These are phyloP conservation scores for Quercus bicolor DNA, from an alignment of 306 rosid genomes.

Conservation along the genomic window DNA sequence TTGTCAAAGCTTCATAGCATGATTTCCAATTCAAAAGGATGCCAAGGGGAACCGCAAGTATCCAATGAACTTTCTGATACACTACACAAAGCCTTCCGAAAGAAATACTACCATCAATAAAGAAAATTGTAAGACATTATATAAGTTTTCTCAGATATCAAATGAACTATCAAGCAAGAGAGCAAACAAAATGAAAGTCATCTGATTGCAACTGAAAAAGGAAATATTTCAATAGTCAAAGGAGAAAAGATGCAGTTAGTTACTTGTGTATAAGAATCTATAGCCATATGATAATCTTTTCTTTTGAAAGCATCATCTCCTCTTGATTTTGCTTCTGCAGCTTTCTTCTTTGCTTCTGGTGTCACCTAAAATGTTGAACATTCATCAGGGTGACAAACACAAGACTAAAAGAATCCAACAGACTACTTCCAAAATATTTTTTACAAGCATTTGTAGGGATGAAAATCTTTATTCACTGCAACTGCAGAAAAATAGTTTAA, in stretches of 20 bases:
- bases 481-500: neutral
- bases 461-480: neutral
- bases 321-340: conserved; percentile 89
- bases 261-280: conserved; percentile 92
- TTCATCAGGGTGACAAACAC: conserved; percentile 2
- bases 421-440: neutral
- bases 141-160: neutral
- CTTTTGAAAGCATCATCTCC: conserved; percentile 81
- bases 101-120: neutral
- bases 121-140: neutral
- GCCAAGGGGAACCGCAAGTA: neutral
- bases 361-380: conserved; percentile 51
- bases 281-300: conserved; percentile 55
- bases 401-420: neutral
- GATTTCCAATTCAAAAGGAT: neutral
- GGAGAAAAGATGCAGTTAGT: conserved; percentile 16
- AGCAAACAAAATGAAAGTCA: neutral
- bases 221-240: conserved; percentile 14
- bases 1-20: neutral
- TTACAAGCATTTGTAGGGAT: neutral
- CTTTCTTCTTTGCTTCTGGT: conserved; percentile 77
- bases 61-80: neutral
- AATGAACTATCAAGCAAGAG: neutral
- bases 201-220: neutral
- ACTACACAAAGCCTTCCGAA: neutral